These are phyloP conservation scores for Microcos paniculata DNA, from an alignment of 345 rosid genomes.

Conservation along the genomic window DNA sequence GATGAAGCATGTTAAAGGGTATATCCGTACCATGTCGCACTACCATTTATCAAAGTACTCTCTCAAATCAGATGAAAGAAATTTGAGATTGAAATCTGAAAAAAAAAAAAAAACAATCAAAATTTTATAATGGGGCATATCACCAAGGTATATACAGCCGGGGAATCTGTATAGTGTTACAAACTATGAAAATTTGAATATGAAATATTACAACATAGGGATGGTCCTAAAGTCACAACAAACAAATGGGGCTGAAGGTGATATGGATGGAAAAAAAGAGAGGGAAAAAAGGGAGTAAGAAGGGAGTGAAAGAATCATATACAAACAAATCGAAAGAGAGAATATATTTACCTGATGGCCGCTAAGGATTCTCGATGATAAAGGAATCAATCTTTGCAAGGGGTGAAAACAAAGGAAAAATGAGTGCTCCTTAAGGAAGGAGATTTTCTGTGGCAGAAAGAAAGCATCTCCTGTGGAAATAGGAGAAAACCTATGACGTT, in stretches of 20 bases:
- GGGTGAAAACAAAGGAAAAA: neutral
- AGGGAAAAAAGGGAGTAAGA: neutral
- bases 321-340: constrained; percentile 23
- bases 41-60: too few relatives aligned
- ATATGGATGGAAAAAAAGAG: neutral
- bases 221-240: neutral
- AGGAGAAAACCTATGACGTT: neutral
- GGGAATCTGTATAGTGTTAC: neutral
- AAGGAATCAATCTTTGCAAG: neutral
- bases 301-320: neutral
- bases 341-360: constrained; percentile 18
- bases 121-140: neutral
- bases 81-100: neutral
- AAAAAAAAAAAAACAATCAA: neutral
- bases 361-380: neutral
- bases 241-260: neutral
- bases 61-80: too few relatives aligned
- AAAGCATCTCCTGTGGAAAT: neutral
- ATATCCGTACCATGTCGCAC: too few relatives aligned
- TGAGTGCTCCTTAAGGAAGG: neutral
- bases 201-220: neutral
- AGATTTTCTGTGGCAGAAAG: neutral
- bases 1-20: too few relatives aligned
- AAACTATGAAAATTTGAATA: neutral
- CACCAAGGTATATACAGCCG: neutral